A percentile compares a stretch with the other conserved stretches of the same genome.
phyloP scores from a whole-genome alignment of 768 basidiomycete genomes.

The Mycena floridula region DNA sequence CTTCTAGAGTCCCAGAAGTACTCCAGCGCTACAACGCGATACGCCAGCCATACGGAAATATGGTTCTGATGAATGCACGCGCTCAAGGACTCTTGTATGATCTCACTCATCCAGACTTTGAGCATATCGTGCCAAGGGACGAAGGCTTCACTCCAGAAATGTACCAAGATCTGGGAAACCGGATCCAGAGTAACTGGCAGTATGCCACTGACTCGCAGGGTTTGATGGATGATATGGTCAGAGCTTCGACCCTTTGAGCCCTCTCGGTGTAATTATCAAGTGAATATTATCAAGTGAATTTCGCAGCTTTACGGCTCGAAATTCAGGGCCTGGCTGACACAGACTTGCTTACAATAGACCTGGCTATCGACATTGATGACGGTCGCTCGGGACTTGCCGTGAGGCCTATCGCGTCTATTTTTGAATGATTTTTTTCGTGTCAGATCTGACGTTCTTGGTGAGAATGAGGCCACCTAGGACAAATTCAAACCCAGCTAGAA shows the following conservation, averaged over 20 bases:
- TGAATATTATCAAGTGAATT: too few relatives aligned
- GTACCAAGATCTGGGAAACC: background rate
- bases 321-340: background rate
- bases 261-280: too few relatives aligned
- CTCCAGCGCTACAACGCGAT: slow-evolving; percentile 21
- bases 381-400: too few relatives aligned
- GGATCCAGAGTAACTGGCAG: background rate
- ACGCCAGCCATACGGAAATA: slow-evolving; percentile 21
- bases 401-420: too few relatives aligned
- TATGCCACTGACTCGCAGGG: background rate
- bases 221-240: too few relatives aligned
- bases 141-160: background rate
- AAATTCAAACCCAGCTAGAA: too few relatives aligned
- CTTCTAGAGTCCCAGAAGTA: slow-evolving; percentile 17
- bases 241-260: too few relatives aligned
- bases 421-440: too few relatives aligned
- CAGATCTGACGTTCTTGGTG: too few relatives aligned
- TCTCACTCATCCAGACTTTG: background rate
- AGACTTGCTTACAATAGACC: background rate
- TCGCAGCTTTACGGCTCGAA: too few relatives aligned
- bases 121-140: background rate
- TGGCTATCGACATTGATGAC: background rate
- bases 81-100: background rate
- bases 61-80: background rate
- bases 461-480: too few relatives aligned